A percentile compares a stretch with the other conserved stretches of the same genome.
Conservation (phyloP, 371 early-diverging fungal species). For the Pancytospora epiphaga region DNA sequence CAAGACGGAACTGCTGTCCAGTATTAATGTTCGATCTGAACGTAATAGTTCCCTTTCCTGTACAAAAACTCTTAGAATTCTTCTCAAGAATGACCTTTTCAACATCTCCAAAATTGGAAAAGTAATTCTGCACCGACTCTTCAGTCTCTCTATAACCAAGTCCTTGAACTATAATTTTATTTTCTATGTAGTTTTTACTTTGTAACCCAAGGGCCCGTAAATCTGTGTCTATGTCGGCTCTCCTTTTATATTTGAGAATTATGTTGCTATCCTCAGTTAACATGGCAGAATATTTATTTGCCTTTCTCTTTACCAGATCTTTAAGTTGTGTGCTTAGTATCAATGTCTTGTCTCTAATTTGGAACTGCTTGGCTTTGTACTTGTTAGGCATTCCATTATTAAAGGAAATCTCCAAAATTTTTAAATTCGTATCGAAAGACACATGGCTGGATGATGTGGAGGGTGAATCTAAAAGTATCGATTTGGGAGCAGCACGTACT, state of each 20-base stretch:
- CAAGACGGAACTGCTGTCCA: constrained; percentile 34
- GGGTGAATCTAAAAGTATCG: constrained; percentile 1
- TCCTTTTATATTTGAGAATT: constrained; percentile 7
- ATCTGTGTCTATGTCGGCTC: constrained; percentile 3
- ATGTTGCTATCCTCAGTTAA: not conserved
- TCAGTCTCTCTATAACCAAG: constrained; percentile 53
- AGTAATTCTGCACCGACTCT: constrained; percentile 40
- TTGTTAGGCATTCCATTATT: not conserved
- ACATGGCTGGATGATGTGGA: not conserved
- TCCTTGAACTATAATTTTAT: constrained; percentile 45
- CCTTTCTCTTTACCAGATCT: constrained; percentile 5
- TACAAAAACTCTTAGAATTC: constrained; percentile 46
- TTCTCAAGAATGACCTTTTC: constrained; percentile 44
- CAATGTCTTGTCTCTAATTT: constrained; percentile 8
- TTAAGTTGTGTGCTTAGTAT: not conserved
- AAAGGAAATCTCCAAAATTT: not conserved
- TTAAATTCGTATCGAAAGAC: not conserved
- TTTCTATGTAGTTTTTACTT: constrained; percentile 18
- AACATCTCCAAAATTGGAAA: constrained; percentile 48
- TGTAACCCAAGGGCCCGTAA: not conserved
- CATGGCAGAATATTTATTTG: not conserved
- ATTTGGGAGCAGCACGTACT: not conserved
- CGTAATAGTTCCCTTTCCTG: constrained; percentile 56
- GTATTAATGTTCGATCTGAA: constrained; percentile 37
- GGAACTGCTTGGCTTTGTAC: not conserved